A percentile compares a stretch with the other conserved stretches of the same genome.
Evolutionary conservation across 2,329 filamentous ascomycete species (phyloP).

Genomic region (Curvularia lunata): DNA sequence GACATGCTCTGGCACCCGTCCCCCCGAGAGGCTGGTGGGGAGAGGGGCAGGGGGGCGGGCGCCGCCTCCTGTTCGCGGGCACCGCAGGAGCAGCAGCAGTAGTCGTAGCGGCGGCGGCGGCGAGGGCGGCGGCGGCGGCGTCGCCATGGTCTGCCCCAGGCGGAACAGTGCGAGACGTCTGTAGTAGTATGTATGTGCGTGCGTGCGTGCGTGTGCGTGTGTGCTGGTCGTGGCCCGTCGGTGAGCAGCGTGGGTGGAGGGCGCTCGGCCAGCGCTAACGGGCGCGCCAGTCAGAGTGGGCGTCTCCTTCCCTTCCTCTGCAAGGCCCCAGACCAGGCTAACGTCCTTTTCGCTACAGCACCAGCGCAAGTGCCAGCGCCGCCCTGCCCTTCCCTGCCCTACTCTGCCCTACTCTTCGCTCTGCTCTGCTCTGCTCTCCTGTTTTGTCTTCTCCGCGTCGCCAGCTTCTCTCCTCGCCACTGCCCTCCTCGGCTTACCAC

Average conservation of each 20-base stretch:
- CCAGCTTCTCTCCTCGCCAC: conserved; percentile 16
- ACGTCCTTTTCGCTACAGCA: conserved; percentile 35
- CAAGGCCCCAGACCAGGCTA: conserved; percentile 22
- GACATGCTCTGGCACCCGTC: conserved; percentile 1
- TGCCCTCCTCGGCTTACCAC: conserved; percentile 10
- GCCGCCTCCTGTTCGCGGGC: conserved; percentile 15
- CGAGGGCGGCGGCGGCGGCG: neutral
- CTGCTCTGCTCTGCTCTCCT: neutral
- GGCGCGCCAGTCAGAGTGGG: conserved; percentile 32
- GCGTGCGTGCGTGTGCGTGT: no score
- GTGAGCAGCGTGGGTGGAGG: conserved; percentile 7
- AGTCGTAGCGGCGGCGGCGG: neutral
- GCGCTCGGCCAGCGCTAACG: conserved; percentile 29
- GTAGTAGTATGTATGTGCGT: no score
- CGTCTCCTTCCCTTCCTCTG: conserved; percentile 6
- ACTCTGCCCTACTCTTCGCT: no score
- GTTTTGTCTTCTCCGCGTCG: conserved; percentile 11
- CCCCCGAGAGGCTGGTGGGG: neutral
- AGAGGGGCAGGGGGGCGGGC: neutral
- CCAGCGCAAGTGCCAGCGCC: neutral
- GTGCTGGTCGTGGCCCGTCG: neutral
- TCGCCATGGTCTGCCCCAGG: no score
- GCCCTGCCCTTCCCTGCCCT: no score
- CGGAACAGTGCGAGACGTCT: no score
- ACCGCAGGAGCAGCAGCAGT: neutral